Evolutionary conservation across 2,329 filamentous ascomycete species (phyloP), one percentile per base, ranked within the genome.

Genomic region (Fusarium hainanense): DNA sequence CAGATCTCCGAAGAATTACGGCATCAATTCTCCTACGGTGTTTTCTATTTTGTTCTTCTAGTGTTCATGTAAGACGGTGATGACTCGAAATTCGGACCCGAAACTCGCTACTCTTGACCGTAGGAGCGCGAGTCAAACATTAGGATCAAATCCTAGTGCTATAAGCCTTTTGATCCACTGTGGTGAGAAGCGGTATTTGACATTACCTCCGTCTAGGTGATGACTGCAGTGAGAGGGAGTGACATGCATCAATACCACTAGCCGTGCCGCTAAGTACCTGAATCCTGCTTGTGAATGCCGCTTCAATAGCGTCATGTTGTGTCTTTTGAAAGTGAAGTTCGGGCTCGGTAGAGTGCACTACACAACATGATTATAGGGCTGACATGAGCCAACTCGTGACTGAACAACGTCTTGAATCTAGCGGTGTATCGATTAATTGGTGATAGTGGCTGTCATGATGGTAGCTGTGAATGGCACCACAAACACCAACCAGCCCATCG

Each of bases 221-320:
- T 70, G 66, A 63, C 66, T 32, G 66, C 66, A 69, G 43, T 57
- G n/a, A 34, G 18, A 23, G 34, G 34, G 30, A 65, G 62, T 67
- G 47, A 28, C 66, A 58, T 69, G 63, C 66, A 58, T 54, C 51
- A 48, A 25, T 9, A 46, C 27, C 40, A 42, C 42, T 34, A 54
- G 28, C 27, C 42, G 30, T 40, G 32, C 40, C 49, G 32, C 58
- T 51, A 69, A 69, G 60, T 44, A 32, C 46, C 46, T 62, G 46
- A n/a, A 48, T 66, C 54, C 20, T 32, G 13, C 30, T 43, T n/a
- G 28, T 20, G 44, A 55, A 66, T 52, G 21, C 4, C 54, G 21
- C 28, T 18, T 23, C 9, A 37, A 55, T 40, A 48, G 37, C 32
- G 42, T 32, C 60, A 54, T 59, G 12, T 14, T 40, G 14, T 27